These are phyloP conservation scores for Sutorius australiensis DNA, from an alignment of 768 basidiomycete species.

Conservation along the genomic window DNA sequence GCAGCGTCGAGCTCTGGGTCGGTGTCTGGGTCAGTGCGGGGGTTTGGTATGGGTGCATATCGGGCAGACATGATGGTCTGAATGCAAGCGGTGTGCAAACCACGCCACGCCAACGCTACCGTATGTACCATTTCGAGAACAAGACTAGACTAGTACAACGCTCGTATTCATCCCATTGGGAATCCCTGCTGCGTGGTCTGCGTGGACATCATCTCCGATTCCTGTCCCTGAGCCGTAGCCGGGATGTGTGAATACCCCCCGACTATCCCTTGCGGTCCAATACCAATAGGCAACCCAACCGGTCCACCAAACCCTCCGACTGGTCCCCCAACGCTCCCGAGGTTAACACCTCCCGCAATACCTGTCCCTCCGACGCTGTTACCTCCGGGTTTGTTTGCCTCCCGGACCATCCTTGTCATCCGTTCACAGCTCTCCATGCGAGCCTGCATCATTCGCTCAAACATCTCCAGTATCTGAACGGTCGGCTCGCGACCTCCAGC, in stretches of 20 bases:
- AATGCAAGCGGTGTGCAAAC: neutral
- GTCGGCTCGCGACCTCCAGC: slow-evolving; percentile 35
- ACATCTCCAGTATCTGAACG: slow-evolving; percentile 60
- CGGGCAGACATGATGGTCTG: slow-evolving; percentile 44
- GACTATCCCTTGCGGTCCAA: slow-evolving; percentile 21
- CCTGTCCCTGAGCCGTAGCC: slow-evolving; percentile 6
- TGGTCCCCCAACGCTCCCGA: slow-evolving; percentile 27
- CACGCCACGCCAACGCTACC: slow-evolving; percentile 5
- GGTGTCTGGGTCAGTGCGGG: slow-evolving; percentile 44
- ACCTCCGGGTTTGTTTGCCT: slow-evolving; percentile 25
- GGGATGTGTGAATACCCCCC: slow-evolving; percentile 13
- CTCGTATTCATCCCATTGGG: slow-evolving; percentile 13
- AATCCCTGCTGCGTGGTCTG: slow-evolving; percentile 24
- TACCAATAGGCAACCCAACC: slow-evolving; percentile 18
- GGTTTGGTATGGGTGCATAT: slow-evolving; percentile 67
- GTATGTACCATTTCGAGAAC: slow-evolving; percentile 2
- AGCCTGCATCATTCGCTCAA: slow-evolving; percentile 68
- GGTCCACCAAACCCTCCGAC: slow-evolving; percentile 31
- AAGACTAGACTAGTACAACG: neutral
- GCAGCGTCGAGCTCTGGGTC: slow-evolving; percentile 79
- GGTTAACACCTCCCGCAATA: slow-evolving; percentile 6
- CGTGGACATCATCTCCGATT: slow-evolving; percentile 9
- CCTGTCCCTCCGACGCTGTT: slow-evolving; percentile 6
- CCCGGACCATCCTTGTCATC: slow-evolving; percentile 51
- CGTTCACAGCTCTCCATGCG: slow-evolving; percentile 75